Conservation (phyloP, 148 eudicot species). For the Mesembryanthemum crystallinum region DNA sequence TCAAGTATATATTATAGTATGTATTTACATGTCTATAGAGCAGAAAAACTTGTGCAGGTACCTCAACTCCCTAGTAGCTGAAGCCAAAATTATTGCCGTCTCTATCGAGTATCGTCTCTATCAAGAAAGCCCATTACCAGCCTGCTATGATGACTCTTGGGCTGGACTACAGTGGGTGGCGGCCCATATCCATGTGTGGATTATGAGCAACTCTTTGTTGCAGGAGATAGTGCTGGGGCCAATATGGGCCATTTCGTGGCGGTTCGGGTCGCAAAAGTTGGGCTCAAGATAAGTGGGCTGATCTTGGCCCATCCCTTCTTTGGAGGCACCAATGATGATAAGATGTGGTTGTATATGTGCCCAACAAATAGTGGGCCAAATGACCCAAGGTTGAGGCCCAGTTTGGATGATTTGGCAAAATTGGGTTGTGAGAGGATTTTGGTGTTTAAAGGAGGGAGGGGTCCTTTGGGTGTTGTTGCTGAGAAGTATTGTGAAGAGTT, state of each 20-base stretch:
- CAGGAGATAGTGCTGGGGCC: conserved; percentile 45
- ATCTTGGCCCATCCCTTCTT: conserved; percentile 37
- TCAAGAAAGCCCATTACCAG: conserved; percentile 34
- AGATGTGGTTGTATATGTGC: conserved; percentile 30
- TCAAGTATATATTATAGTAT: no score
- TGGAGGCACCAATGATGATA: conserved; percentile 22
- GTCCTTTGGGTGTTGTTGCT: conserved; percentile 30
- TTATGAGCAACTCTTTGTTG: conserved; percentile 27
- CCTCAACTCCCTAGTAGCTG: conserved; percentile 17
- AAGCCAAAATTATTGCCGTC: conserved; percentile 15
- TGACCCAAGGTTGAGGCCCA: conserved; percentile 43
- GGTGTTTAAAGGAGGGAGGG: conserved; percentile 39
- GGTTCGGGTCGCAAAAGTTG: conserved; percentile 17
- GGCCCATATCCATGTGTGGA: conserved; percentile 24
- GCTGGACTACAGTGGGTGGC: conserved; percentile 29
- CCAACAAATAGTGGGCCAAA: conserved; percentile 30
- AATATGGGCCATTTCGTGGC: conserved; percentile 37
- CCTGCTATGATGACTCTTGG: conserved; percentile 40
- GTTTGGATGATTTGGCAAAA: conserved; percentile 24
- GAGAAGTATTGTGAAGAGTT: conserved; percentile 26
- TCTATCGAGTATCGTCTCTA: conserved; percentile 36
- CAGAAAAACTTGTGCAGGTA: background rate
- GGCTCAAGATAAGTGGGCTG: conserved; percentile 16
- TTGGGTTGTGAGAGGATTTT: conserved; percentile 32
- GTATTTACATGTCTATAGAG: background rate